phyloP scores from a whole-genome alignment of 768 basidiomycete genomes.

The Podaxis mareebaensis region DNA sequence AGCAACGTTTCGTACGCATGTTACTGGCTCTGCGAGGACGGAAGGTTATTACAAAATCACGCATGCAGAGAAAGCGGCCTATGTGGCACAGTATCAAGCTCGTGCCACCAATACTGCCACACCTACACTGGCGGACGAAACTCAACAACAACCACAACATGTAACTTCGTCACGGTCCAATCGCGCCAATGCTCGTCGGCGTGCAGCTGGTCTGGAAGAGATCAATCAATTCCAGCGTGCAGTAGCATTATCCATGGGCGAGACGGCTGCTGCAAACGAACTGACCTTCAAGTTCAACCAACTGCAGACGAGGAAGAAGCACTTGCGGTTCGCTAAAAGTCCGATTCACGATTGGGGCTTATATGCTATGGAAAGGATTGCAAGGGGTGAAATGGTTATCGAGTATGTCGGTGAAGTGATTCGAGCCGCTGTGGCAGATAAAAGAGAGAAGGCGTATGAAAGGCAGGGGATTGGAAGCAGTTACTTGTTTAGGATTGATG shows the following conservation, averaged over 20 bases:
- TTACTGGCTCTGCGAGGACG: constrained; percentile 86
- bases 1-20: constrained; percentile 69
- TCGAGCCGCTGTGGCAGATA: constrained; percentile 92
- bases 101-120: constrained; percentile 46
- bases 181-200: constrained; percentile 87
- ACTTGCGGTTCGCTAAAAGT: constrained; percentile 89
- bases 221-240: constrained; percentile 89
- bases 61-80: constrained; percentile 86
- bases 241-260: constrained; percentile 73
- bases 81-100: constrained; percentile 85
- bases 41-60: constrained; percentile 97
- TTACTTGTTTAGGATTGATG: constrained; percentile 97
- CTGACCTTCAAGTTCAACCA: constrained; percentile 97
- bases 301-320: constrained; percentile 96
- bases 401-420: constrained; percentile 99
- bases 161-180: constrained; percentile 84
- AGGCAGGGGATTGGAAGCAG: constrained; percentile 97
- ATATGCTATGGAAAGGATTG: constrained; percentile 96
- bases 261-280: constrained; percentile 62
- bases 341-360: constrained; percentile 99
- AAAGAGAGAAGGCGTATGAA: constrained; percentile 96
- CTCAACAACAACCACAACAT: constrained; percentile 51
- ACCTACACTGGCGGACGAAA: constrained; percentile 44
- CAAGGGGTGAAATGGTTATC: constrained; percentile 96
- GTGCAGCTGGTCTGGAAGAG: constrained; percentile 92